These are phyloP conservation scores for Lentinula lateritia DNA, from an alignment of 768 basidiomycete genomes.

Conservation along the genomic window DNA sequence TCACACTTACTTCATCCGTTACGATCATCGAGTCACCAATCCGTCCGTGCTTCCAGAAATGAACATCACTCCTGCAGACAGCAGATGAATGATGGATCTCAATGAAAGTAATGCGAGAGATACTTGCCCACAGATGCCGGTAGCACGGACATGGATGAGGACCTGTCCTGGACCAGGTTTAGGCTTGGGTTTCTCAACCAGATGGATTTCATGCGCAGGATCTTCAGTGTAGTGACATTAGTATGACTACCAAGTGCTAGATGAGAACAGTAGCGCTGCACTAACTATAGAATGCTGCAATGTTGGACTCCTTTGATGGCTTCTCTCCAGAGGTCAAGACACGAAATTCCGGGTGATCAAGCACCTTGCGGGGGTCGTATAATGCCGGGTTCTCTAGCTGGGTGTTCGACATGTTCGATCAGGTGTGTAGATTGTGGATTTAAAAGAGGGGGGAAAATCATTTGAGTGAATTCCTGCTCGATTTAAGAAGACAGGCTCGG, in stretches of 20 bases:
- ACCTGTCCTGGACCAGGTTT: conserved; percentile 63
- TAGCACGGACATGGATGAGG: conserved; percentile 59
- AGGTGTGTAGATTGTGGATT: background rate
- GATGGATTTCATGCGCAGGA: conserved; percentile 55
- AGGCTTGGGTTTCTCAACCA: conserved; percentile 58
- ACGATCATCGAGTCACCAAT: conserved; percentile 70
- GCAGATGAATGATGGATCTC: background rate
- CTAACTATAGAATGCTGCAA: conserved; percentile 50
- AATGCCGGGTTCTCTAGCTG: conserved; percentile 35
- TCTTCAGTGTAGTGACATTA: conserved; percentile 20
- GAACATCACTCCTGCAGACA: conserved; percentile 55
- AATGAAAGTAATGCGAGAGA: background rate
- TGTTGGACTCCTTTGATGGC: conserved; percentile 42
- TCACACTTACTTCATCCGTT: conserved; percentile 47
- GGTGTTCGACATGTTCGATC: conserved; percentile 20
- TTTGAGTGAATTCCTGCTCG: background rate
- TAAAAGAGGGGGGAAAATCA: background rate
- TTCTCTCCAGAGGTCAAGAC: conserved; percentile 46
- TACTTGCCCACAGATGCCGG: conserved; percentile 63
- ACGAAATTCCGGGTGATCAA: conserved; percentile 51
- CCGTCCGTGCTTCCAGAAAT: conserved; percentile 69
- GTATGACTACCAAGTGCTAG: background rate
- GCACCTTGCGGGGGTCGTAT: conserved; percentile 51
- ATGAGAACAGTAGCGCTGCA: background rate
- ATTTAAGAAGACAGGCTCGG: background rate